phyloP scores from a whole-genome alignment of 441 rosid species.

The Theobroma grandiflorum region DNA sequence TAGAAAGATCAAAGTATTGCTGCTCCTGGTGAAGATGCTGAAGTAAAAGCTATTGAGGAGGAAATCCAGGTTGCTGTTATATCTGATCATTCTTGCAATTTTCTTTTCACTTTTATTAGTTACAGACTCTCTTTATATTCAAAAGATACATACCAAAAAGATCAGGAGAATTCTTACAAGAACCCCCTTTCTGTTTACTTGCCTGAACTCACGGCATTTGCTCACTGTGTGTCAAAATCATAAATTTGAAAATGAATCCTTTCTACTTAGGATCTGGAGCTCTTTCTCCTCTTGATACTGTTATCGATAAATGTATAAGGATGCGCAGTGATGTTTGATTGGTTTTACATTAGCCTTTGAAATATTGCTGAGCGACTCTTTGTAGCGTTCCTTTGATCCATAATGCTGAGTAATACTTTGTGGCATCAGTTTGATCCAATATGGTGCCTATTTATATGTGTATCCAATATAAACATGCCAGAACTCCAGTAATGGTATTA shows the following conservation, averaged over 20 bases:
- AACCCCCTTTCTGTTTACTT: conserved; percentile 8
- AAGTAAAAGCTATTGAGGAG: conserved; percentile 44
- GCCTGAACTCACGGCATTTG: conserved; percentile 9
- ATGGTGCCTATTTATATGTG: too few relatives aligned
- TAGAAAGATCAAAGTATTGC: conserved; percentile 50
- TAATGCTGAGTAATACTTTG: too few relatives aligned
- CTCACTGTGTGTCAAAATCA: not conserved
- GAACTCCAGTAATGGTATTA: not conserved
- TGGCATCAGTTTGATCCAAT: too few relatives aligned
- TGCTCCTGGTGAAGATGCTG: conserved; percentile 47
- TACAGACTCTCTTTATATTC: not conserved
- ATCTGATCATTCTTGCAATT: conserved; percentile 9
- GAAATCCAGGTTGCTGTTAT: conserved; percentile 64
- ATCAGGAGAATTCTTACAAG: not conserved
- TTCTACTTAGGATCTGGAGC: not conserved
- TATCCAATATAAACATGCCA: not conserved
- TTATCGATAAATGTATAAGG: not conserved
- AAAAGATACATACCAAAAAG: not conserved
- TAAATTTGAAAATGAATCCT: conserved; percentile 2
- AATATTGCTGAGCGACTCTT: not conserved
- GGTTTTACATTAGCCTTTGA: not conserved
- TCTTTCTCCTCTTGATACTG: not conserved
- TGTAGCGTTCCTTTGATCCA: not conserved
- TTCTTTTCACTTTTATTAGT: not conserved
- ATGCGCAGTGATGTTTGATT: not conserved